Base-by-base conservation (phyloP, 2,329 filamentous ascomycete genomes). In the Tolypocladium endophyticum region DNA sequence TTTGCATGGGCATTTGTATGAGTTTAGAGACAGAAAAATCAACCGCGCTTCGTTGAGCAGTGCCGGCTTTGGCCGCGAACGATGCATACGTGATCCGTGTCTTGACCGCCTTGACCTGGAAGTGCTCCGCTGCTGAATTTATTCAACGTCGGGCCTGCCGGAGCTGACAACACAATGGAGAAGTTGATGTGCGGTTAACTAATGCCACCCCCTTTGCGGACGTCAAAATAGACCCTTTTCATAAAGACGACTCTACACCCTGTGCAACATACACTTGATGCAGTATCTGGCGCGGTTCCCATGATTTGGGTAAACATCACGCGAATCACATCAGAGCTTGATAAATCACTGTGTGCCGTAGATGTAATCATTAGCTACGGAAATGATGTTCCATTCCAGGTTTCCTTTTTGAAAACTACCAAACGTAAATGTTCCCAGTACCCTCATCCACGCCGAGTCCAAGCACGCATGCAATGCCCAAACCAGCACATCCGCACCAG, bases 371-470 rank as follows among this genome's bases (percentile, higher is more conserved):
- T 57, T 35, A 43, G 28, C 57, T 62, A 64, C 61, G 62, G 63
- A 67, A 69, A 68, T 64, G 66, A 64, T 64, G 16, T 67, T 68
- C 67, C 61, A 69, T 71, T 66, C 70, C 68, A 70, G 64, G 67
- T 63, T 66, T 67, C 66, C 65, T 65, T 60, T 60, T 58, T 61
- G 55, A 58, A 61, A 57, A 57, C 57, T 63, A 53, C 59, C 54
- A 56, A 58, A 59, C 57, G 53, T 57, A 45, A 59, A 56, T 30
- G 58, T 38, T 47, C 58, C 35, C 59, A 56, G 55, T 57, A 56
- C 55, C 57, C 41, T 53, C 52, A 35, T 55, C 47, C 55, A 55
- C 45, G 25, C 58, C 38, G 53, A 61, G 59, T 59, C 55, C 55
- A 57, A 60, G 38, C 58, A 58, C 59, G 43, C 56, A 59, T 54